Conservation (phyloP, 257 asterid genomes). For the Jacaranda mimosifolia region DNA sequence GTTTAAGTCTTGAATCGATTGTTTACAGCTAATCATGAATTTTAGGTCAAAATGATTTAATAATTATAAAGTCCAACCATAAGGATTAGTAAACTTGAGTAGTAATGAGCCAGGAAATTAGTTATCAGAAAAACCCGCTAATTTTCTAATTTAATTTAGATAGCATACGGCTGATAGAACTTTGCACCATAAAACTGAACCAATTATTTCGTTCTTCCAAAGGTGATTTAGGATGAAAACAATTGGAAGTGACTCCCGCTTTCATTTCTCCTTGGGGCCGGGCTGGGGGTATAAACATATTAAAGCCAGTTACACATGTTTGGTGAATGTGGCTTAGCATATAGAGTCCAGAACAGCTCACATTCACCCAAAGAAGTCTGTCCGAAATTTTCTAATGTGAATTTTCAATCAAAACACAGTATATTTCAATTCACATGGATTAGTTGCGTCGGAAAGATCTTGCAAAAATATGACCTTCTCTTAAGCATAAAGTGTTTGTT, state of each 20-base stretch:
- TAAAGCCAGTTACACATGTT: not conserved
- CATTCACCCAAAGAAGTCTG: not conserved
- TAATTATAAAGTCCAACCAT: not conserved
- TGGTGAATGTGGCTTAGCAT: not conserved
- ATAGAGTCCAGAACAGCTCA: not conserved
- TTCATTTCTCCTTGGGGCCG: not conserved
- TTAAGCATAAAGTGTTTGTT: too few relatives aligned
- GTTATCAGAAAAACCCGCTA: too few relatives aligned
- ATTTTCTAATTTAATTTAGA: not conserved
- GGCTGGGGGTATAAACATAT: not conserved
- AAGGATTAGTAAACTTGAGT: not conserved
- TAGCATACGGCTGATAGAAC: not conserved
- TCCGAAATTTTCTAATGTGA: not conserved
- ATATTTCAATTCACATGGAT: slow-evolving; percentile 2
- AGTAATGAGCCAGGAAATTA: not conserved
- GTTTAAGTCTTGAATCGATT: not conserved
- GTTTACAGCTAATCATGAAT: not conserved
- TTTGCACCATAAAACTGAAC: not conserved
- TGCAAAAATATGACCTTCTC: not conserved
- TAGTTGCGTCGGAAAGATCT: not conserved
- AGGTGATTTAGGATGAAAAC: not conserved
- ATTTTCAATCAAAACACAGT: not conserved
- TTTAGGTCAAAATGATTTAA: not conserved
- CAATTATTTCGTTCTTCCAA: not conserved
- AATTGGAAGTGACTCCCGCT: slow-evolving; percentile 4